These are phyloP conservation scores for Nemania serpens DNA, from an alignment of 2,329 filamentous ascomycete species.

Conservation along the genomic window DNA sequence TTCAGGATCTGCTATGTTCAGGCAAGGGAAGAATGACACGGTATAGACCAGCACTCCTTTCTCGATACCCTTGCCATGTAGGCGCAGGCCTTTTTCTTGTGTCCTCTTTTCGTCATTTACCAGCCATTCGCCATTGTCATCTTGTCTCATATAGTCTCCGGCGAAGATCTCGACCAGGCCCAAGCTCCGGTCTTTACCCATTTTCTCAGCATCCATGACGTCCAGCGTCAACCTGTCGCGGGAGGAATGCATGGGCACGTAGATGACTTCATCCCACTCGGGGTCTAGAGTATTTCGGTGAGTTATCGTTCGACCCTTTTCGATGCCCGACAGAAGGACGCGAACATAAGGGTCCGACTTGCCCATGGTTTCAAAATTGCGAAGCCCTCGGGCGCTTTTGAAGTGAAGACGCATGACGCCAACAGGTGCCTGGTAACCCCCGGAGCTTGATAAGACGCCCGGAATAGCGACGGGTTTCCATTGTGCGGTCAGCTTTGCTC, in stretches of 20 bases:
- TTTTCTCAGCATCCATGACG: conserved; percentile 94
- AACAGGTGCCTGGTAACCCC: conserved; percentile 90
- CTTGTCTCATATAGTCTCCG: conserved; percentile 78
- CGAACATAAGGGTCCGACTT: conserved; percentile 96
- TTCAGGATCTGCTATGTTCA: conserved; percentile 87
- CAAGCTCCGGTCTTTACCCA: conserved; percentile 88
- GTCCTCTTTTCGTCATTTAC: conserved; percentile 76
- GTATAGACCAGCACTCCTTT: conserved; percentile 87
- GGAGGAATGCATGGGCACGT: conserved; percentile 83
- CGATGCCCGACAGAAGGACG: conserved; percentile 85
- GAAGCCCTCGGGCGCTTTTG: conserved; percentile 77
- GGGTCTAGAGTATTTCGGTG: conserved; percentile 96
- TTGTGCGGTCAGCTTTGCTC: conserved; percentile 86
- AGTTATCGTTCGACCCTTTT: conserved; percentile 90
- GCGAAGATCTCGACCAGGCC: conserved; percentile 79
- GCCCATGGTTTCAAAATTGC: conserved; percentile 92
- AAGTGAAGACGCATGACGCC: conserved; percentile 96
- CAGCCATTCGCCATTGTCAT: conserved; percentile 78
- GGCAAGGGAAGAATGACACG: conserved; percentile 84
- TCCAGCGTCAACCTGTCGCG: conserved; percentile 87
- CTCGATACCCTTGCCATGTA: conserved; percentile 71
- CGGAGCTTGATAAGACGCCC: conserved; percentile 75
- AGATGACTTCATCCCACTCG: conserved; percentile 94
- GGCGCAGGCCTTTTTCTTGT: conserved; percentile 69
- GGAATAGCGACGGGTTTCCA: conserved; percentile 94